Conservation (phyloP, 108 stramenopile species). For the Mayamaea pseudoterrestris region DNA sequence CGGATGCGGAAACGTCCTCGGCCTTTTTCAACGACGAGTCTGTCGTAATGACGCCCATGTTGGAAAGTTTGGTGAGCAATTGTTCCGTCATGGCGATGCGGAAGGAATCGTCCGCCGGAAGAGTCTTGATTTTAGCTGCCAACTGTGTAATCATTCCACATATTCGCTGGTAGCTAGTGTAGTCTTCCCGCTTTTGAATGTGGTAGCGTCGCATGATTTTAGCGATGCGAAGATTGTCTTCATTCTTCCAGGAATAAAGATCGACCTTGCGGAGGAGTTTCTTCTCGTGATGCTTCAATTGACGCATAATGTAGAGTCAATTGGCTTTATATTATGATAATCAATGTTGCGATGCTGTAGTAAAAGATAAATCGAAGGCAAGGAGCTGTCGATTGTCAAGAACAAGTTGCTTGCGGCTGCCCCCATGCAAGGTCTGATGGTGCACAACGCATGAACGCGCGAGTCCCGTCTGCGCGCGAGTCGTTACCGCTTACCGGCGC, state of each 20-base stretch:
- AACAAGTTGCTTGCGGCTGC: too few relatives aligned
- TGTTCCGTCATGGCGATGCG: constrained; percentile 95
- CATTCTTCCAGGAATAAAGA: constrained; percentile 94
- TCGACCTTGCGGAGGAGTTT: constrained; percentile 96
- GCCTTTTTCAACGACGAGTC: constrained; percentile 83
- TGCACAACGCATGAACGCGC: too few relatives aligned
- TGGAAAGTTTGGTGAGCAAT: constrained; percentile 85
- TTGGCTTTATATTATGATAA: too few relatives aligned
- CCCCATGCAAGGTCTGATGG: too few relatives aligned
- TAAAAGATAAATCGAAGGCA: too few relatives aligned
- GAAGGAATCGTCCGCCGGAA: constrained; percentile 83
- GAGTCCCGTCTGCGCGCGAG: too few relatives aligned
- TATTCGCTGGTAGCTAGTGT: constrained; percentile 78
- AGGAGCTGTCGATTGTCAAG: too few relatives aligned
- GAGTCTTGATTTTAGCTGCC: constrained; percentile 78
- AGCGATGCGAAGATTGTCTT: constrained; percentile 90
- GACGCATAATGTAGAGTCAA: too few relatives aligned
- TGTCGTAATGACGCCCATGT: constrained; percentile 81
- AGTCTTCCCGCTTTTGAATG: constrained; percentile 97
- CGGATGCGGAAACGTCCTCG: constrained; percentile 87
- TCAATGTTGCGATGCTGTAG: too few relatives aligned
- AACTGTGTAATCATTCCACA: constrained; percentile 88
- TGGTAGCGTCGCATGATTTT: constrained; percentile 91
- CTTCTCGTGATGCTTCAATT: constrained; percentile 97
- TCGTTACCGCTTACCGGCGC: too few relatives aligned